phyloP scores from a whole-genome alignment of 129 eudicot species.

The Ambrosia trifida region DNA sequence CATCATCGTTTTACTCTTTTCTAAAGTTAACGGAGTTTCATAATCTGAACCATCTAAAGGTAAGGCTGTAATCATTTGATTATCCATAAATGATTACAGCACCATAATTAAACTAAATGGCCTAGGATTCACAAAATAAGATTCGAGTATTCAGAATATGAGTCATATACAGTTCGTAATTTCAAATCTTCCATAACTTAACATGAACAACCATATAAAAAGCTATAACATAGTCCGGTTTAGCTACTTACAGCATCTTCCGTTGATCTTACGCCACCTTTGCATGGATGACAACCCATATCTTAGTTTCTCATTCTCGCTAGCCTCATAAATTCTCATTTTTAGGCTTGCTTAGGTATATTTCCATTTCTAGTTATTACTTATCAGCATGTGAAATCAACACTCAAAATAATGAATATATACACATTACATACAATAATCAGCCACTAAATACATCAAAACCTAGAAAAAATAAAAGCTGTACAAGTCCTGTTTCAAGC shows the following conservation, averaged over 20 bases:
- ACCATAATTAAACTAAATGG: neutral
- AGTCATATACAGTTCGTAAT: neutral
- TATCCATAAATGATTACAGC: neutral
- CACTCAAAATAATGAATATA: conserved; percentile 11
- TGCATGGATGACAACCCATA: conserved; percentile 90
- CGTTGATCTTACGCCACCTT: conserved; percentile 94
- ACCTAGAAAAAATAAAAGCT: neutral
- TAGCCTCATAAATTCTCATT: conserved; percentile 77
- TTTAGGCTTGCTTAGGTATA: conserved; percentile 73
- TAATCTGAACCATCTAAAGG: neutral
- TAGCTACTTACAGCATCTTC: conserved; percentile 84
- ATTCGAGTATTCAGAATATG: conserved; percentile 3
- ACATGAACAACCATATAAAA: neutral
- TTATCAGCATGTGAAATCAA: conserved; percentile 28
- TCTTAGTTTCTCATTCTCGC: conserved; percentile 63
- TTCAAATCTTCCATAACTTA: neutral
- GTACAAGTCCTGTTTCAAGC: neutral
- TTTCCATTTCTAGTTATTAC: conserved; percentile 51
- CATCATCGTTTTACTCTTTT: neutral
- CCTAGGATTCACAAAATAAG: neutral
- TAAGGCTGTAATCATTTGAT: neutral
- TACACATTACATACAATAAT: conserved; percentile 14
- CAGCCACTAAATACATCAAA: neutral
- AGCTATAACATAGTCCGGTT: conserved; percentile 2
- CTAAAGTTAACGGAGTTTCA: conserved; percentile 3